Percentiles rank a stretch among this genome's conserved stretches.
phyloP scores from a whole-genome alignment of 129 eudicot genomes.

The Chrysanthemum makinoi region DNA sequence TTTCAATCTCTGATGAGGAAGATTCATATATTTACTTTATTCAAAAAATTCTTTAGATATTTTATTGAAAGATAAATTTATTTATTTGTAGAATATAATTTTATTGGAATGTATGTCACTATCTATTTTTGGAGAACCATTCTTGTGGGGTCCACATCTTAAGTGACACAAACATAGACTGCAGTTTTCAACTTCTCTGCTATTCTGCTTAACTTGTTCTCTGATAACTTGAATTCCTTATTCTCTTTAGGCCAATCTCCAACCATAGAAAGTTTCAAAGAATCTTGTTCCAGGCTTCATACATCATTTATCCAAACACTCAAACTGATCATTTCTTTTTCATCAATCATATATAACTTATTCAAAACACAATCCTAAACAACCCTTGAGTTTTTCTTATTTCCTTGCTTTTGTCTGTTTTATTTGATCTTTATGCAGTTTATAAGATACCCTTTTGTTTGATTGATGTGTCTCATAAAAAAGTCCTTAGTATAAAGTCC shows the following conservation, averaged over 20 bases:
- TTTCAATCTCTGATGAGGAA: background rate
- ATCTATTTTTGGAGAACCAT: constrained; percentile 7
- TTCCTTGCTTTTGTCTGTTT: background rate
- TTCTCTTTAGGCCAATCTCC: background rate
- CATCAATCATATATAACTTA: too few species aligned
- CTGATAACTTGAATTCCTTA: background rate
- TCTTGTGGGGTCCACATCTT: constrained; percentile 13
- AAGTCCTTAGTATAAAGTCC: background rate
- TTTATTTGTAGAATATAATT: background rate
- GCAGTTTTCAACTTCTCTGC: constrained; percentile 3
- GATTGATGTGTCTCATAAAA: background rate
- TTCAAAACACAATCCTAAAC: too few species aligned
- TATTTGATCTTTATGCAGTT: constrained; percentile 6
- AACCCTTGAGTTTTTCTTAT: background rate
- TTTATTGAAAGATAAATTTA: too few species aligned
- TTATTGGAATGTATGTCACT: constrained; percentile 12
- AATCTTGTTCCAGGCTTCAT: background rate
- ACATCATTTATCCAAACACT: background rate
- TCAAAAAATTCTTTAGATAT: background rate
- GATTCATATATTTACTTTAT: background rate
- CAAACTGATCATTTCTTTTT: background rate
- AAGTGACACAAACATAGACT: background rate
- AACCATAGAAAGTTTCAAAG: background rate
- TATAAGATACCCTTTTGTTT: constrained; percentile 12
- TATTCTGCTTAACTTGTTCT: constrained; percentile 1